Conservation (phyloP, 306 rosid genomes). For the Pyrus betulifolia region DNA sequence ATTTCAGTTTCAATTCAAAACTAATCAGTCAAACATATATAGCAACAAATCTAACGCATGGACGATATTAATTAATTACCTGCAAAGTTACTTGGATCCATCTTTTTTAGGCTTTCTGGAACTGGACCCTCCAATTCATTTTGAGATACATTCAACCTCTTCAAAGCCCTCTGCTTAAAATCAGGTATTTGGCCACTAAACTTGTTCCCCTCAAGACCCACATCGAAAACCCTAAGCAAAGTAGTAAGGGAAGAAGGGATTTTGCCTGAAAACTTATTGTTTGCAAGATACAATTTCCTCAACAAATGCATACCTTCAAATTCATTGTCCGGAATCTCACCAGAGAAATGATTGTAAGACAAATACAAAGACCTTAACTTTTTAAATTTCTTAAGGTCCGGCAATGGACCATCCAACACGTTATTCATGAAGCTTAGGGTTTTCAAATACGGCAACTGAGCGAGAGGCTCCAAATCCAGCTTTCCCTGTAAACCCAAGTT, state of each 20-base stretch:
- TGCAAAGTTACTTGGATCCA: constrained; percentile 32
- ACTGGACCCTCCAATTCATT: constrained; percentile 67
- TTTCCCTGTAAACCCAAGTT: constrained; percentile 55
- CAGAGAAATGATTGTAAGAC: constrained; percentile 65
- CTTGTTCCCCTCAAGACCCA: constrained; percentile 66
- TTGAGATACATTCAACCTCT: constrained; percentile 42
- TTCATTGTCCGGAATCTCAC: constrained; percentile 55
- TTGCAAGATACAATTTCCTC: constrained; percentile 41
- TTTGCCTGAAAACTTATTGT: constrained; percentile 53
- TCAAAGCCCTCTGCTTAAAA: constrained; percentile 28
- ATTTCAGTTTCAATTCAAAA: not conserved
- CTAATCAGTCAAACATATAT: not conserved
- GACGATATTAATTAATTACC: constrained; percentile 28
- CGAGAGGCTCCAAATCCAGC: constrained; percentile 35
- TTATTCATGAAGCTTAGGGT: constrained; percentile 73
- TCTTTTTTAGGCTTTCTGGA: constrained; percentile 37
- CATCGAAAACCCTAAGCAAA: constrained; percentile 39
- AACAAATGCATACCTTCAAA: constrained; percentile 43
- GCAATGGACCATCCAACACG: constrained; percentile 61
- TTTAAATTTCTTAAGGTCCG: constrained; percentile 29
- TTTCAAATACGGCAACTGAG: constrained; percentile 29
- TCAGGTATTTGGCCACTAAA: constrained; percentile 63
- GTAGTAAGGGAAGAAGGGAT: constrained; percentile 66
- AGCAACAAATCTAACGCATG: not conserved
- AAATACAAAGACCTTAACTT: constrained; percentile 45